These are phyloP conservation scores for Scheffersomyces insectosa DNA, from an alignment of 1,139 yeast species.

Conservation along the genomic window DNA sequence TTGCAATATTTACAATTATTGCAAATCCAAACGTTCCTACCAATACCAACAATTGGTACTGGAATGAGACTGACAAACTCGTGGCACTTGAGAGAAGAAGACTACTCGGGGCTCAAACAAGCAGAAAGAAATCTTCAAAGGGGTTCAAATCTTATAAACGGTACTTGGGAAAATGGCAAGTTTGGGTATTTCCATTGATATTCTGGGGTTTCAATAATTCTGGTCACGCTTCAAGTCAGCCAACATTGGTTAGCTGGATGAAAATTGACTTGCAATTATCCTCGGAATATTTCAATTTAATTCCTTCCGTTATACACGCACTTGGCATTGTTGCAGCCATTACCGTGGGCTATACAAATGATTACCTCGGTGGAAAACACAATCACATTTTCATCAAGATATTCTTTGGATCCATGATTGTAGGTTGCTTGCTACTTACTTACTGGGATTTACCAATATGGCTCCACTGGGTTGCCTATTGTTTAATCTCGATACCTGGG, in stretches of 20 bases:
- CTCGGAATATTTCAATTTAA: conserved; percentile 8
- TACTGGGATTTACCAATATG: conserved; percentile 15
- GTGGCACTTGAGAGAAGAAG: conserved; percentile 38
- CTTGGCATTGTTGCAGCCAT: conserved; percentile 12
- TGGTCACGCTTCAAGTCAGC: conserved; percentile 10
- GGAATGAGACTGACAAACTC: conserved; percentile 28
- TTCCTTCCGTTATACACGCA: conserved; percentile 10
- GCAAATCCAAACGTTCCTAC: conserved; percentile 46
- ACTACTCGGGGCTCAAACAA: conserved; percentile 42
- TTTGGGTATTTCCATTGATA: conserved; percentile 14
- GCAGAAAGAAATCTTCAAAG: conserved; percentile 12
- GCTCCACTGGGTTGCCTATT: conserved; percentile 17
- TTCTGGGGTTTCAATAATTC: conserved; percentile 16
- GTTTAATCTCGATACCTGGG: conserved; percentile 13
- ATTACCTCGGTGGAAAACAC: conserved; percentile 14
- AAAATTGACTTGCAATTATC: conserved; percentile 10
- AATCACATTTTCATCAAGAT: conserved; percentile 12
- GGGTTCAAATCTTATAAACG: neutral
- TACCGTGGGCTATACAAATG: conserved; percentile 14
- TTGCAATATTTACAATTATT: conserved; percentile 42
- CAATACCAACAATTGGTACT: conserved; percentile 40
- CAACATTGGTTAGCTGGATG: conserved; percentile 16
- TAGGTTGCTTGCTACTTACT: conserved; percentile 15
- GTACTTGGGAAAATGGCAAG: conserved; percentile 13
- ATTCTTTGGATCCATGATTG: conserved; percentile 11